phyloP scores from a whole-genome alignment of 306 rosid species.

The Dryas octopetala region DNA sequence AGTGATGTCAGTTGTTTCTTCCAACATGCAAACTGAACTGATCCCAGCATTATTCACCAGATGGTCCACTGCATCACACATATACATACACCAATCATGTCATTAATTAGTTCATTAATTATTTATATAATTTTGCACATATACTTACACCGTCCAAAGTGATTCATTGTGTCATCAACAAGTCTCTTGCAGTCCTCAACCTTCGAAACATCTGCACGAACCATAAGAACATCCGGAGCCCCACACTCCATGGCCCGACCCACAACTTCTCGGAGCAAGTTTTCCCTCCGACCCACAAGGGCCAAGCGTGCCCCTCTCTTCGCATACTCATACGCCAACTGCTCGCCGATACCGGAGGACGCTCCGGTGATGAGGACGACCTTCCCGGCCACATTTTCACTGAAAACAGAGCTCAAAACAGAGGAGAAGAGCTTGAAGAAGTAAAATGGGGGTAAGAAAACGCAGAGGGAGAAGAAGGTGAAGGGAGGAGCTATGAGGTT shows the following conservation, averaged over 20 bases:
- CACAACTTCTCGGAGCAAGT: slow-evolving; percentile 42
- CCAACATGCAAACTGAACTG: slow-evolving; percentile 34
- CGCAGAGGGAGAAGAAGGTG: slow-evolving; percentile 52
- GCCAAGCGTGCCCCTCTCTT: slow-evolving; percentile 59
- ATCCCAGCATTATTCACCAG: slow-evolving; percentile 75
- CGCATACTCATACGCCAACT: slow-evolving; percentile 80
- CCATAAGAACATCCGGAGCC: slow-evolving; percentile 49
- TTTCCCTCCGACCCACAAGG: slow-evolving; percentile 51
- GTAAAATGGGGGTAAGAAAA: slow-evolving; percentile 54
- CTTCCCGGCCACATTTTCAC: slow-evolving; percentile 53
- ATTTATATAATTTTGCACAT: background rate
- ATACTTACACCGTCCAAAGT: slow-evolving; percentile 50
- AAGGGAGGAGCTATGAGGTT: slow-evolving; percentile 52
- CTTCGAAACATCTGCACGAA: slow-evolving; percentile 59
- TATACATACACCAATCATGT: background rate
- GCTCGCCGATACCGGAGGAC: slow-evolving; percentile 64
- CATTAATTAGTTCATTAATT: background rate
- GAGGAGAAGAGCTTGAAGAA: slow-evolving; percentile 41
- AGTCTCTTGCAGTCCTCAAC: slow-evolving; percentile 47
- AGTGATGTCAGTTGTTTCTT: slow-evolving; percentile 51
- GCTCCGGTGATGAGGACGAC: slow-evolving; percentile 75
- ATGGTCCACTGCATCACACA: slow-evolving; percentile 64
- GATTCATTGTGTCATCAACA: slow-evolving; percentile 51
- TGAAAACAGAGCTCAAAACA: slow-evolving; percentile 28
- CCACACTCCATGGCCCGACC: slow-evolving; percentile 48